Percentiles rank a stretch among this genome's conserved stretches.
phyloP scores from a whole-genome alignment of 1,284 basidiomycete species.

The Retiboletus flavoniger region DNA sequence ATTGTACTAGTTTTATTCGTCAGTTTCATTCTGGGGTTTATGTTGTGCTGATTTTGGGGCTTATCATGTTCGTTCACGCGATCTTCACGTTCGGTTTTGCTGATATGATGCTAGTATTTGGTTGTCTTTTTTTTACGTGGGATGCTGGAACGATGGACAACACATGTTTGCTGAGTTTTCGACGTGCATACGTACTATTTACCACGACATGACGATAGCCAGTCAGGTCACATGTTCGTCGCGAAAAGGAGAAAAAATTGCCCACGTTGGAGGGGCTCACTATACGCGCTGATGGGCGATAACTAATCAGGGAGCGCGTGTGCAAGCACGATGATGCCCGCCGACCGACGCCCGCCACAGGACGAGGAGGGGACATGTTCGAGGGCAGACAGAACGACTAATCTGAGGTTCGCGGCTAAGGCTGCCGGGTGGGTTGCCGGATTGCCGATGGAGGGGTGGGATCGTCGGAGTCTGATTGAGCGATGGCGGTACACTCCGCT shows the following conservation, averaged over 20 bases:
- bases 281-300: not conserved
- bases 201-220: constrained; percentile 10
- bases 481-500: constrained; percentile 28
- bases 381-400: not conserved
- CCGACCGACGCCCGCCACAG: not conserved
- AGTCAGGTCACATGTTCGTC: not conserved
- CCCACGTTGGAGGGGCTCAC: not conserved
- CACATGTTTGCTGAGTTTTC: constrained; percentile 10
- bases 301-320: not conserved
- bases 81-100: constrained; percentile 14
- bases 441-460: constrained; percentile 17
- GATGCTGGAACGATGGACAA: constrained; percentile 16
- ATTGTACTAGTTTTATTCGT: constrained; percentile 18
- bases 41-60: constrained; percentile 22
- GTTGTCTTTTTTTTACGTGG: constrained; percentile 21
- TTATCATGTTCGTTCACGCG: constrained; percentile 14
- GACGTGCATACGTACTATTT: constrained; percentile 20
- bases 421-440: constrained; percentile 27
- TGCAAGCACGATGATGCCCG: not conserved
- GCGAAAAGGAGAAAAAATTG: not conserved
- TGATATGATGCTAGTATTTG: not conserved
- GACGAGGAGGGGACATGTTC: too few relatives aligned
- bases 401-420: constrained; percentile 32
- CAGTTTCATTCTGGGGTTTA: constrained; percentile 26
- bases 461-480: constrained; percentile 29